Evolutionary conservation across 2,329 filamentous ascomycete genomes (phyloP), one percentile per base, ranked within the genome.

Genomic region (Nigrospora oryzae): DNA sequence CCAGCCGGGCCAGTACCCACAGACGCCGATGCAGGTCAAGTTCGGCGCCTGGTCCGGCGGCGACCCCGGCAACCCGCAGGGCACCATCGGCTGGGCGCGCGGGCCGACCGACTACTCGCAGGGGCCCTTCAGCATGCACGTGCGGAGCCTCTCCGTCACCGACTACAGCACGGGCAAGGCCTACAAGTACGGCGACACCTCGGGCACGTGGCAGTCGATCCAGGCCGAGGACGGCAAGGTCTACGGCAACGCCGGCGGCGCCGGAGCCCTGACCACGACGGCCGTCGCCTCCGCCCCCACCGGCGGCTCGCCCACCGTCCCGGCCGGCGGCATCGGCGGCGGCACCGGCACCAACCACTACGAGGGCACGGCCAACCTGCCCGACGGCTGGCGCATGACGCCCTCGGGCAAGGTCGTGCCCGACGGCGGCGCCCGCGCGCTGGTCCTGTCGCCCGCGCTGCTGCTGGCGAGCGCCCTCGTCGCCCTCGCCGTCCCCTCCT

Each of bases 11-110:
- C 86, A 95, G 65, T 98, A 94, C 61, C 93, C 93, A 8, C 93
- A 98, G 68, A 89, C 89, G 1, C 93, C 93, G 4, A 95, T 95
- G 89, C 85, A 89, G 66, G 70, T 97, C 67, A 94, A 91, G 66
- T 82, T 97, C 56, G 93, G 93, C 49, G 73, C 85, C 46, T 98
- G 93, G 93, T 83, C 88, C 43, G 93, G 89, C 58, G 93, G 93
- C 54, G 93, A 97, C 63, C 67, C 88, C 1, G 74, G 73, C 55
- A 96, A 97, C 63, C 60, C 82, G 1, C 63, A 74, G 13, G 93
- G 93, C 46, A 97, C 91, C 14, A 88, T 97, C 56, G 73, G 81
- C 52, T 98, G 93, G 93, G 87, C 93, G 46, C 79, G 84, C 45
- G 93, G 93, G 13, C 75, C 79, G 40, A 95, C 89, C 40, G 81